A percentile compares a stretch with the other conserved stretches of the same genome.
Conservation (phyloP, 2,329 filamentous ascomycete species). For the Pestalotiopsis sp. region DNA sequence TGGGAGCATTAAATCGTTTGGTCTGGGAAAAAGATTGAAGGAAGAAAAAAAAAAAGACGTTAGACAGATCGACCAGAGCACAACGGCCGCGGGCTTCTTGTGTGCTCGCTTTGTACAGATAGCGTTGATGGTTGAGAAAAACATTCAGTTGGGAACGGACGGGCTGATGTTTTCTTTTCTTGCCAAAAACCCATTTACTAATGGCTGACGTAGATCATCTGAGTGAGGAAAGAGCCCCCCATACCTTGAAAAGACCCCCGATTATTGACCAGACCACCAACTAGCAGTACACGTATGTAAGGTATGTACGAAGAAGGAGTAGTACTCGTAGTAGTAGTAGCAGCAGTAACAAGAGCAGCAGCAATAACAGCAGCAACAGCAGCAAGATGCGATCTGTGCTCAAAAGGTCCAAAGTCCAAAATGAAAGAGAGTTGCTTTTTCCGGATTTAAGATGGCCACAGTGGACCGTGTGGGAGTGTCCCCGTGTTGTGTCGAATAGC, state of each 20-base stretch:
- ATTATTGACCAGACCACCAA: background rate
- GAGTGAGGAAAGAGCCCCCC: background rate
- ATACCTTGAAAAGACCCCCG: background rate
- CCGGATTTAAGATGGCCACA: constrained; percentile 18
- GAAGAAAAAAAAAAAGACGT: background rate
- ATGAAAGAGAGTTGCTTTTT: constrained; percentile 17
- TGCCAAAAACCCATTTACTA: background rate
- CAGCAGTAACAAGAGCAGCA: too few relatives aligned
- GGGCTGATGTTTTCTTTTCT: background rate
- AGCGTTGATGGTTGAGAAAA: background rate
- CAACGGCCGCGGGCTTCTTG: background rate
- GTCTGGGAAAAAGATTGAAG: background rate
- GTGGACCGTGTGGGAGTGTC: constrained; percentile 22
- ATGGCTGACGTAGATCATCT: constrained; percentile 9
- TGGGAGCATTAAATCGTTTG: background rate
- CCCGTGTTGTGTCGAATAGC: constrained; percentile 31
- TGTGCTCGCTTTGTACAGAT: background rate
- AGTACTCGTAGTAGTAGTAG: too few relatives aligned
- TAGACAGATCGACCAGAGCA: background rate
- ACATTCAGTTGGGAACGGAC: background rate
- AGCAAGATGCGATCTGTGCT: background rate
- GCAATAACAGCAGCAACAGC: background rate
- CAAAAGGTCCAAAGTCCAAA: background rate
- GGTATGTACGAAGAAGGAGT: too few relatives aligned
- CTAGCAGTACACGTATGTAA: background rate